These are phyloP conservation scores for Hypoxylon sp. DNA, from an alignment of 2,329 filamentous ascomycete genomes.

Conservation along the genomic window DNA sequence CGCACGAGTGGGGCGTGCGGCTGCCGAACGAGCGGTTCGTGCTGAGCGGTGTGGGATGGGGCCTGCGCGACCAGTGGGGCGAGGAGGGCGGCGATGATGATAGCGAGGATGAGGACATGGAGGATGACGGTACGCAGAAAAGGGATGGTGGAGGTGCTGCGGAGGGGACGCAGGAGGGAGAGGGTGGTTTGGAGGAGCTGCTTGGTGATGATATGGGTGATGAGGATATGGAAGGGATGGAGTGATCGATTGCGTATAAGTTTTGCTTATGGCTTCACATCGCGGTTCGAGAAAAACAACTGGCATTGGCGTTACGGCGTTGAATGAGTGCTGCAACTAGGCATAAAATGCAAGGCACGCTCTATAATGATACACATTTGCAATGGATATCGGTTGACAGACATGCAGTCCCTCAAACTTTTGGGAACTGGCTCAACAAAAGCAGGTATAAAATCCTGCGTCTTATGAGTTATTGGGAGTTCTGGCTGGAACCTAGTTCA, in stretches of 20 bases:
- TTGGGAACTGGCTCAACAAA: not conserved
- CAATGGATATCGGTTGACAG: not conserved
- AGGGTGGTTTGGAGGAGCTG: constrained; percentile 68
- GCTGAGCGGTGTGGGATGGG: constrained; percentile 76
- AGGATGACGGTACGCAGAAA: constrained; percentile 57
- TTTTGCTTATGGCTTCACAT: not conserved
- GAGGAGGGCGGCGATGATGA: constrained; percentile 58
- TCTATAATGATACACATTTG: constrained; percentile 9
- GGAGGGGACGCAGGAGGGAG: constrained; percentile 62
- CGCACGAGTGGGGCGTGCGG: constrained; percentile 77
- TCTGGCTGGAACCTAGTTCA: not conserved
- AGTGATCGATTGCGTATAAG: constrained; percentile 29
- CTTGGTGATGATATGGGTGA: constrained; percentile 67
- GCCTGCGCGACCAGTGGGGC: constrained; percentile 71
- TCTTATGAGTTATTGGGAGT: not conserved
- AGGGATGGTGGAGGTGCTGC: constrained; percentile 54
- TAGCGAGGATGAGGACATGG: constrained; percentile 63
- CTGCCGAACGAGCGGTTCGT: constrained; percentile 79
- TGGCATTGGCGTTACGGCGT: constrained; percentile 17
- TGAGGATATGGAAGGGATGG: constrained; percentile 67
- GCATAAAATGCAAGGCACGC: not conserved
- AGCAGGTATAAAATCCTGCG: not conserved
- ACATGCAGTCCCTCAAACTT: not conserved
- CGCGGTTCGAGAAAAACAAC: not conserved
- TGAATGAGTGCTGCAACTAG: not conserved